phyloP scores from a whole-genome alignment of 805 yeast species.

The Wickerhamiella domercqiae region DNA sequence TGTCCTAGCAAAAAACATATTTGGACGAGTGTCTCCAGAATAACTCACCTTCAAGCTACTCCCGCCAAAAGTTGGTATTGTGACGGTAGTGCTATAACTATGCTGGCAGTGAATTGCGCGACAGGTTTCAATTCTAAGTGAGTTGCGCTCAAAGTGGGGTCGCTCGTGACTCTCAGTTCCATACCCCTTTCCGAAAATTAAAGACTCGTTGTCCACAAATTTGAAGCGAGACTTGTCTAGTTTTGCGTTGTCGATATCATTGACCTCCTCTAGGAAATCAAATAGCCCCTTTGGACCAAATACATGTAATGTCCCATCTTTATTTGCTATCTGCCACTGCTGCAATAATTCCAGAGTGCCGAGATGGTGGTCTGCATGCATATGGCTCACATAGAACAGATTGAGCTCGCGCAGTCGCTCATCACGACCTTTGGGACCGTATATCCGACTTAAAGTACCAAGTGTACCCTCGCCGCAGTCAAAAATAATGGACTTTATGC shows the following conservation, averaged over 20 bases:
- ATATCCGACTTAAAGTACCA: slow-evolving; percentile 52
- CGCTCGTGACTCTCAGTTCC: background rate
- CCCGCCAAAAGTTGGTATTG: slow-evolving; percentile 19
- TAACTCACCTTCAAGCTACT: slow-evolving; percentile 54
- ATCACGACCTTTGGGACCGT: slow-evolving; percentile 32
- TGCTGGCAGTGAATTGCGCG: slow-evolving; percentile 73
- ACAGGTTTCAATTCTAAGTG: slow-evolving; percentile 31
- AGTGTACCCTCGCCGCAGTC: slow-evolving; percentile 96
- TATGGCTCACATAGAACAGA: slow-evolving; percentile 62
- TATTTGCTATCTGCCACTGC: slow-evolving; percentile 36
- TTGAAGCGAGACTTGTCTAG: slow-evolving; percentile 29
- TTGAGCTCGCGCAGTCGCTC: slow-evolving; percentile 44
- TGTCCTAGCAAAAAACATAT: slow-evolving; percentile 36
- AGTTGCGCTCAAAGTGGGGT: background rate
- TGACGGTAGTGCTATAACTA: slow-evolving; percentile 55
- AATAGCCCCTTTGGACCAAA: slow-evolving; percentile 64
- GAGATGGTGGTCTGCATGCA: slow-evolving; percentile 94
- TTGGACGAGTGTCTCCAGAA: slow-evolving; percentile 93
- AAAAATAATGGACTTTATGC: slow-evolving; percentile 35
- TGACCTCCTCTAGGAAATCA: slow-evolving; percentile 57
- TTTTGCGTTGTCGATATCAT: slow-evolving; percentile 14
- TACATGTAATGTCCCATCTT: slow-evolving; percentile 30
- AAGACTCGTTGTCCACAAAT: slow-evolving; percentile 47
- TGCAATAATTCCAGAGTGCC: slow-evolving; percentile 60
- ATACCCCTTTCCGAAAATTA: slow-evolving; percentile 28